A percentile compares a stretch with the other conserved stretches of the same genome.
Conservation (phyloP, 768 basidiomycete species). For the Pisolithus microcarpus region DNA sequence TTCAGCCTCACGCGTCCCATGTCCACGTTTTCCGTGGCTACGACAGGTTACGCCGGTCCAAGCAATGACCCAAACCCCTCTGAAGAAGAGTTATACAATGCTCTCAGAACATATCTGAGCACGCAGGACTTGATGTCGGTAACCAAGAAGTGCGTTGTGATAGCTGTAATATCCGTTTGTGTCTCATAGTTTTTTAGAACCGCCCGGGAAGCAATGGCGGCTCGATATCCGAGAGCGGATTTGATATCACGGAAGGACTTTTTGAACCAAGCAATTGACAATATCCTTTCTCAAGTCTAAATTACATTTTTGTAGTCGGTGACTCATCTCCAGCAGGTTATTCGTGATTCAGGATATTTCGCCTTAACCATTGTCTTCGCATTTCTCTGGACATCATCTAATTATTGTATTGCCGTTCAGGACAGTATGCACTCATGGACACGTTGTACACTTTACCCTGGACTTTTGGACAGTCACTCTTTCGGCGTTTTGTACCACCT, state of each 20-base stretch:
- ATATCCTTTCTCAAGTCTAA: constrained; percentile 52
- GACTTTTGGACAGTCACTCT: too few relatives aligned
- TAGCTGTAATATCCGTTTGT: background rate
- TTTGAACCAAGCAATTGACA: constrained; percentile 62
- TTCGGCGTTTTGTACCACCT: too few relatives aligned
- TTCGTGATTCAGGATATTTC: too few relatives aligned
- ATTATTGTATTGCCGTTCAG: too few relatives aligned
- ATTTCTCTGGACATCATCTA: too few relatives aligned
- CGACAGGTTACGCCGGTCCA: constrained; percentile 44
- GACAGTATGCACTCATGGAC: too few relatives aligned
- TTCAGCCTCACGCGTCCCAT: constrained; percentile 34
- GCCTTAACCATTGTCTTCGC: too few relatives aligned
- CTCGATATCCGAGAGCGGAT: constrained; percentile 63
- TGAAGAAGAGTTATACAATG: constrained; percentile 53
- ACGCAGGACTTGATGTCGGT: constrained; percentile 69
- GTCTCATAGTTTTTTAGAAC: constrained; percentile 32
- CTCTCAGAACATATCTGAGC: constrained; percentile 50
- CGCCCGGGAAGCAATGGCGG: constrained; percentile 55
- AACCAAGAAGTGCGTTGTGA: constrained; percentile 50
- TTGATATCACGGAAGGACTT: constrained; percentile 49
- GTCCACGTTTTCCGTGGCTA: constrained; percentile 58
- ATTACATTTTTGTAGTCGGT: background rate
- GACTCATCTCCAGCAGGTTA: background rate
- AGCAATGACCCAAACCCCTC: constrained; percentile 49
- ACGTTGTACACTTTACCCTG: too few relatives aligned